A percentile compares a stretch with the other conserved stretches of the same genome.
Evolutionary conservation across 2,329 filamentous ascomycete genomes (phyloP).

Genomic region (Drechslera avenae): DNA sequence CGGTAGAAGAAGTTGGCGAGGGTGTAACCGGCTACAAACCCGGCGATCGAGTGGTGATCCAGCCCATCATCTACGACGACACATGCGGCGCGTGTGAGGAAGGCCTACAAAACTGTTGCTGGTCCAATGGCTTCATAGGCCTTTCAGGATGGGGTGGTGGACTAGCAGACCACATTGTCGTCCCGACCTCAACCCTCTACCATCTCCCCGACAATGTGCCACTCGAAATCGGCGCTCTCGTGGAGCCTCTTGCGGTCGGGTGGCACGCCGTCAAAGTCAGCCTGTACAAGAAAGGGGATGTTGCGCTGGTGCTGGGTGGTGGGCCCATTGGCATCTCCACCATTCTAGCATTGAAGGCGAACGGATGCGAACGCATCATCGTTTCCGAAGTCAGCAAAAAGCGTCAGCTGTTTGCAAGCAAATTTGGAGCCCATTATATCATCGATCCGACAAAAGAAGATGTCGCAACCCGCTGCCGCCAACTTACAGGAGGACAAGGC

Average conservation of each 20-base stretch:
- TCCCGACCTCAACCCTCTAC: constrained; percentile 55
- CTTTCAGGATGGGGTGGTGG: constrained; percentile 60
- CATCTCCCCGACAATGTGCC: constrained; percentile 58
- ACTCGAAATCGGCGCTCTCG: constrained; percentile 58
- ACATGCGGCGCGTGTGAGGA: constrained; percentile 58
- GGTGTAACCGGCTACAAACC: constrained; percentile 55
- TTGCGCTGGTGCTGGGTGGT: constrained; percentile 57
- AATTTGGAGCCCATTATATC: constrained; percentile 59
- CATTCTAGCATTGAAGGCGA: constrained; percentile 39
- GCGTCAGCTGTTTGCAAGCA: constrained; percentile 56
- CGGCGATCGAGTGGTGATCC: constrained; percentile 56
- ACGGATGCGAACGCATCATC: constrained; percentile 53
- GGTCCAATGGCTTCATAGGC: constrained; percentile 60
- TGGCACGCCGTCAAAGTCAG: constrained; percentile 62
- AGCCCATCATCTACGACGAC: constrained; percentile 62
- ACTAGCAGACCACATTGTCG: constrained; percentile 57
- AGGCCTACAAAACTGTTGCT: constrained; percentile 61
- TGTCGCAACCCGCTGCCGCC: constrained; percentile 51
- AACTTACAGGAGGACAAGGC: constrained; percentile 53
- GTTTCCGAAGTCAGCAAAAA: constrained; percentile 57
- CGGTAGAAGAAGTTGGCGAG: constrained; percentile 58
- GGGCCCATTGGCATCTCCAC: constrained; percentile 59
- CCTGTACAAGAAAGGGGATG: constrained; percentile 54
- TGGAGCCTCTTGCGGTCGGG: constrained; percentile 61
- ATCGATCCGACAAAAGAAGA: constrained; percentile 58